These are phyloP conservation scores for Arthroderma sp. DNA, from an alignment of 2,329 filamentous ascomycete species.

Conservation along the genomic window DNA sequence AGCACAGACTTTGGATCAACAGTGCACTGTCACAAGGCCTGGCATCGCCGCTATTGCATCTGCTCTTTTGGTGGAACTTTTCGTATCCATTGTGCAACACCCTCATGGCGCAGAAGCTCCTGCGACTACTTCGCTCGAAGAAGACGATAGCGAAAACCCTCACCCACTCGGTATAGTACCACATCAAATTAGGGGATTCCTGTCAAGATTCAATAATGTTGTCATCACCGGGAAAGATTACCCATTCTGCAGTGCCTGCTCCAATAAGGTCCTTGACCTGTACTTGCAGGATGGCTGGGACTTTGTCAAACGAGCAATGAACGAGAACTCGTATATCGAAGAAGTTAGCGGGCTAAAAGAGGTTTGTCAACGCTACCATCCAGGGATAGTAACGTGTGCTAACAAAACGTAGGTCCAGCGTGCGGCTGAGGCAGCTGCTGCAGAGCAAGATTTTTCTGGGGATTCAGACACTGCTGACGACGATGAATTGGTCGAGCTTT, in stretches of 20 bases:
- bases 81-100: slow-evolving; percentile 80
- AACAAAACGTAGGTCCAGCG: slow-evolving; percentile 3
- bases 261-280: slow-evolving; percentile 40
- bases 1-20: slow-evolving; percentile 90
- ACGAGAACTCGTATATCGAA: slow-evolving; percentile 52
- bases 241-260: slow-evolving; percentile 52
- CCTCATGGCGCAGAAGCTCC: slow-evolving; percentile 42
- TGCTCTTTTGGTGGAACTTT: slow-evolving; percentile 75
- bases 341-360: slow-evolving; percentile 51
- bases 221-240: slow-evolving; percentile 47
- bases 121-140: slow-evolving; percentile 23
- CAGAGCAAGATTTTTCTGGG: not conserved
- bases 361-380: slow-evolving; percentile 23
- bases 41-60: slow-evolving; percentile 89
- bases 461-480: not conserved
- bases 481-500: not conserved
- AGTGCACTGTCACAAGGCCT: slow-evolving; percentile 92
- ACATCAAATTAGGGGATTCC: slow-evolving; percentile 52
- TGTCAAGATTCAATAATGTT: slow-evolving; percentile 48
- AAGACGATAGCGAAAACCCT: slow-evolving; percentile 32
- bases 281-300: slow-evolving; percentile 48
- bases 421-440: not conserved
- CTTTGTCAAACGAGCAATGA: slow-evolving; percentile 48
- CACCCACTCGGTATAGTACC: slow-evolving; percentile 45
- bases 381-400: not conserved